These are phyloP conservation scores for Anisodus acutangulus DNA, from an alignment of 257 asterid genomes.

Conservation along the genomic window DNA sequence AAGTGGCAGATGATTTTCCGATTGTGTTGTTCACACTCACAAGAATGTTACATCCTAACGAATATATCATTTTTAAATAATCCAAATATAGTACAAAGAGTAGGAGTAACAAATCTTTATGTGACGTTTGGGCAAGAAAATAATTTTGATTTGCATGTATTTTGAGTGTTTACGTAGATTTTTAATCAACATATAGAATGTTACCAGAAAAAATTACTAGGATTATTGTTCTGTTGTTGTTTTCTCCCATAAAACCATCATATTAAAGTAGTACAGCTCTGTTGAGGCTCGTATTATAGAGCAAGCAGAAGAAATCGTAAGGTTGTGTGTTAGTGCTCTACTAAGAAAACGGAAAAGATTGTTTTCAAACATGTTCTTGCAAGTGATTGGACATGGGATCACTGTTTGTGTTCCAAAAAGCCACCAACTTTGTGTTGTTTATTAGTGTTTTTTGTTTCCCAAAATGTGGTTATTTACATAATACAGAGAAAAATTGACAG, in stretches of 20 bases:
- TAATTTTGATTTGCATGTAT: too few species aligned
- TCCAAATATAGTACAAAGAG: neutral
- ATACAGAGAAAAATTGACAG: neutral
- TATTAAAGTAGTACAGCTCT: neutral
- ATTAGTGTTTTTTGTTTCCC: neutral
- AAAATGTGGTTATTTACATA: neutral
- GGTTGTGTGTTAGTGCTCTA: neutral
- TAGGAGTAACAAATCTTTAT: neutral
- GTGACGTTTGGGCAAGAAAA: neutral
- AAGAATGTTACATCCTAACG: neutral
- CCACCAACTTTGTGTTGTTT: neutral
- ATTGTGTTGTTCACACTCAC: neutral
- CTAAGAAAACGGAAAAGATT: neutral
- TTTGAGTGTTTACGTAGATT: too few species aligned
- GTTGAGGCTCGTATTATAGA: too few species aligned
- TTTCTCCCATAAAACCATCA: neutral
- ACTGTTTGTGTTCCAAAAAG: neutral
- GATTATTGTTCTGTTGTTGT: neutral
- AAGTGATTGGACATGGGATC: neutral
- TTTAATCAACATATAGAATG: neutral
- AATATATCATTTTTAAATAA: neutral
- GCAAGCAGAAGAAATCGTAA: neutral
- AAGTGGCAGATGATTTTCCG: constrained; percentile 1
- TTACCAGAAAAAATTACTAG: neutral
- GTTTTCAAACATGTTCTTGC: neutral